Percentiles rank a stretch among this genome's conserved stretches.
These are phyloP conservation scores for Globisporangium viniferum DNA, from an alignment of 352 stramenopile genomes.

Conservation along the genomic window DNA sequence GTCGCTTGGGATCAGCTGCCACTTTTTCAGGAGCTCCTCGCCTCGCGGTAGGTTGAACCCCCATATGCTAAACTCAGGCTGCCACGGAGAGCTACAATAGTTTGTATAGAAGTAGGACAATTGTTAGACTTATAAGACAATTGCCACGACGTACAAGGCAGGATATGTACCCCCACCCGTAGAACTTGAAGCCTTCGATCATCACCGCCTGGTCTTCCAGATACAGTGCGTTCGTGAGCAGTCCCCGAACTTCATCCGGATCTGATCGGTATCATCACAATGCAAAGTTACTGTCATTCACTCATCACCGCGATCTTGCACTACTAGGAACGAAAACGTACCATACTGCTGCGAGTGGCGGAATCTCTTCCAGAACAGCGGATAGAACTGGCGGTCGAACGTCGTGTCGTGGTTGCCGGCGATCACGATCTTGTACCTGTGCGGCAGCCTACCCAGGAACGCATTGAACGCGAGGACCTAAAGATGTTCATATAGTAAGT, in stretches of 20 bases:
- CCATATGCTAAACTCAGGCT: slow-evolving; percentile 82
- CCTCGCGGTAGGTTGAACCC: slow-evolving; percentile 65
- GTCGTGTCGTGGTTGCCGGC: slow-evolving; percentile 84
- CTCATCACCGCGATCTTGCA: background rate
- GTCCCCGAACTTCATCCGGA: slow-evolving; percentile 56
- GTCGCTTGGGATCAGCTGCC: slow-evolving; percentile 45
- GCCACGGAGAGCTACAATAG: slow-evolving; percentile 38
- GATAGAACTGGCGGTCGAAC: slow-evolving; percentile 71
- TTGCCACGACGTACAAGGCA: too few relatives aligned
- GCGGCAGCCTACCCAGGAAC: slow-evolving; percentile 60
- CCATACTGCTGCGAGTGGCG: slow-evolving; percentile 58
- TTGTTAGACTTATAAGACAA: background rate
- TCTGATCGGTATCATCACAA: slow-evolving; percentile 22
- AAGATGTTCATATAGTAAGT: background rate
- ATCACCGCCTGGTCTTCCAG: slow-evolving; percentile 72
- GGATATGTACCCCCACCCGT: slow-evolving; percentile 51
- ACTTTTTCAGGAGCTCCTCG: slow-evolving; percentile 33
- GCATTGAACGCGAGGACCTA: slow-evolving; percentile 55
- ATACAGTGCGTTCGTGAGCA: slow-evolving; percentile 78
- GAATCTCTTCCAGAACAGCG: slow-evolving; percentile 64
- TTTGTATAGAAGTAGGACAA: background rate
- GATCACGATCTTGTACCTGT: slow-evolving; percentile 77
- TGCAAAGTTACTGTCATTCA: background rate
- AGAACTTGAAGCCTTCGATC: slow-evolving; percentile 73
- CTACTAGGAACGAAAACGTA: slow-evolving; percentile 14